phyloP scores from a whole-genome alignment of 495 filamentous ascomycete species.

The Trichoderma parareesei region DNA sequence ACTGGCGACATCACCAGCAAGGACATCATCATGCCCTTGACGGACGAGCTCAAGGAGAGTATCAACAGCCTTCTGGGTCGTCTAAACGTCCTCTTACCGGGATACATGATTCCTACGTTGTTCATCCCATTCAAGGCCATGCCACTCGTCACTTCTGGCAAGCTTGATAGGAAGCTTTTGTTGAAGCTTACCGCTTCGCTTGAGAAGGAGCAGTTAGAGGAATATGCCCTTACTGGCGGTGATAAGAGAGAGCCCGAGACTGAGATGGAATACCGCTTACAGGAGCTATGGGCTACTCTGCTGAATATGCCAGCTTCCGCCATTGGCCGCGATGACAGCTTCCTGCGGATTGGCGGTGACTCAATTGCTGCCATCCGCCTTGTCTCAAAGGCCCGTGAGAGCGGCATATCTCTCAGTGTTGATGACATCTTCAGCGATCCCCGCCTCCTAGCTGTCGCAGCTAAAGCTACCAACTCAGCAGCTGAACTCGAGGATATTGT shows the following conservation, averaged over 20 bases:
- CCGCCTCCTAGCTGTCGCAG: slow-evolving; percentile 1
- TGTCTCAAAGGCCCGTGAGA: neutral
- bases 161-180: neutral
- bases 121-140: slow-evolving; percentile 40
- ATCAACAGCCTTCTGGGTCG: slow-evolving; percentile 23
- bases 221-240: neutral
- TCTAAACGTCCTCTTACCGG: slow-evolving; percentile 25
- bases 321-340: slow-evolving; percentile 18
- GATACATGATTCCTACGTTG: slow-evolving; percentile 50
- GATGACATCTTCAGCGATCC: neutral
- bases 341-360: neutral
- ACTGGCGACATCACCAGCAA: slow-evolving; percentile 24
- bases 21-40: slow-evolving; percentile 28
- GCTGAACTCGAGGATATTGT: neutral
- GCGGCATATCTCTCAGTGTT: neutral
- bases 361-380: slow-evolving; percentile 29
- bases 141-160: slow-evolving; percentile 18
- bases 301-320: slow-evolving; percentile 28
- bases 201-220: neutral
- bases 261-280: slow-evolving; percentile 23
- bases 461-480: neutral
- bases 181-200: slow-evolving; percentile 18
- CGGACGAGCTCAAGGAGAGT: slow-evolving; percentile 28
- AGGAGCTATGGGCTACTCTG: slow-evolving; percentile 36
- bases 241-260: neutral